phyloP scores from a whole-genome alignment of 805 yeast species.

The Candida namnaoensis region DNA sequence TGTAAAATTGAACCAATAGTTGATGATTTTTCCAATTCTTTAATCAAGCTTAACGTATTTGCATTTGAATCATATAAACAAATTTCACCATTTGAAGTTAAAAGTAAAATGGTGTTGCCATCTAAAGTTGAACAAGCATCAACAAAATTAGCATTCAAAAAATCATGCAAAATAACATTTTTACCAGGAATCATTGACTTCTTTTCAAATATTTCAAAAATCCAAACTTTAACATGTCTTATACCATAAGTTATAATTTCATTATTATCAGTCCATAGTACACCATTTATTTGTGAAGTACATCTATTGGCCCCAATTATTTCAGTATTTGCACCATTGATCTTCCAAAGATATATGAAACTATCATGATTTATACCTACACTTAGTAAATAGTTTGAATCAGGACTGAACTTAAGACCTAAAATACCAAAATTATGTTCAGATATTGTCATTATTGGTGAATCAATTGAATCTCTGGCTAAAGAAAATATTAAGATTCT shows the following conservation, averaged over 20 bases:
- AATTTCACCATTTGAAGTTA: constrained; percentile 17
- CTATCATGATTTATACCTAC: constrained; percentile 68
- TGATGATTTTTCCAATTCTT: neutral
- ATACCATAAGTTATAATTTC: constrained; percentile 49
- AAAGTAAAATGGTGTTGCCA: constrained; percentile 12
- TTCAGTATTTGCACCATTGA: constrained; percentile 20
- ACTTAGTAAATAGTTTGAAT: constrained; percentile 47
- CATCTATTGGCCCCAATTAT: constrained; percentile 52
- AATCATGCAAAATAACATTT: constrained; percentile 45
- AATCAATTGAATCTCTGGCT: constrained; percentile 34
- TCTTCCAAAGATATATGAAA: constrained; percentile 52
- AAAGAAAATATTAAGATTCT: constrained; percentile 52
- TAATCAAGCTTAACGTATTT: constrained; percentile 7
- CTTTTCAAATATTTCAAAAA: constrained; percentile 18
- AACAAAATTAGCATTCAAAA: constrained; percentile 41
- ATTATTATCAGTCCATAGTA: constrained; percentile 45
- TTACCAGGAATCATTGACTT: constrained; percentile 41
- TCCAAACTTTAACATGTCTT: constrained; percentile 59
- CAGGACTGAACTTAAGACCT: constrained; percentile 46
- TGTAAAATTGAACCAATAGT: neutral
- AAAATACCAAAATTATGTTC: constrained; percentile 65
- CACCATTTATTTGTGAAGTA: constrained; percentile 45
- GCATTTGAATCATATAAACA: constrained; percentile 9
- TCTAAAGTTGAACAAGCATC: constrained; percentile 18
- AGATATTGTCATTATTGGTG: constrained; percentile 43